Base-by-base conservation (phyloP, 2,329 filamentous ascomycete species). In the Scopulariopsis brevicaulis region DNA sequence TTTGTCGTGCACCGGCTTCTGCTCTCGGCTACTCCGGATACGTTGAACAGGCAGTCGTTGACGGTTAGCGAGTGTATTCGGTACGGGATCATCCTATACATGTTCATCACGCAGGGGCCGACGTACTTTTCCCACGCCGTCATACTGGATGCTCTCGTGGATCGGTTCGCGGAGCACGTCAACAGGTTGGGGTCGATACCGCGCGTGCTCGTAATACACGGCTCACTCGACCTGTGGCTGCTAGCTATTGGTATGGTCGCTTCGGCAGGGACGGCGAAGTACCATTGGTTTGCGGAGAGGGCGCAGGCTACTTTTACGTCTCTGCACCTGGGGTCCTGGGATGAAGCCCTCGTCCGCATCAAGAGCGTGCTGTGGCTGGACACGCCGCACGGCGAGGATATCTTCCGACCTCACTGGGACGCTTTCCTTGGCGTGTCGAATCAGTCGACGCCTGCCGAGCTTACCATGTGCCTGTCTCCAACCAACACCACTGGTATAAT, bases 81-180 rank as follows among this genome's bases (percentile, higher is more conserved):
- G 10, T 75, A 73, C 57, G 72, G 72, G 3, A 67, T 74, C 1
- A 65, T 74, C 0, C 70, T 81, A 0, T 81, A 79, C 66, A 77
- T 82, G 74, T 72, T 83, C 20, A 71, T 73, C 48, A 68, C 78
- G 0, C 80, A 82, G 12, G 80, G 79, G 0, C 74, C 79, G 32
- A 80, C 79, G 10, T 83, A 82, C 62, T 83, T 79, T 60, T 76
- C 79, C 1, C 79, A 82, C 60, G 70, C 67, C 0, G 69, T 67
- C 11, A 67, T 80, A 12, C 59, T 70, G 4, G 68, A 70, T 53
- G 65, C 61, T 0, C 66, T 77, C 1, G 61, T 74, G 14, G 32
- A 59, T 2, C 67, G 63, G 22, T 65, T 78, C 15, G 67, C 64
- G 24, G 34, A 59, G 1, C 60, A 71, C 28, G 65, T 78, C 5